These are phyloP conservation scores for Thymus quinquecostatus DNA, from an alignment of 257 asterid species.

Conservation along the genomic window DNA sequence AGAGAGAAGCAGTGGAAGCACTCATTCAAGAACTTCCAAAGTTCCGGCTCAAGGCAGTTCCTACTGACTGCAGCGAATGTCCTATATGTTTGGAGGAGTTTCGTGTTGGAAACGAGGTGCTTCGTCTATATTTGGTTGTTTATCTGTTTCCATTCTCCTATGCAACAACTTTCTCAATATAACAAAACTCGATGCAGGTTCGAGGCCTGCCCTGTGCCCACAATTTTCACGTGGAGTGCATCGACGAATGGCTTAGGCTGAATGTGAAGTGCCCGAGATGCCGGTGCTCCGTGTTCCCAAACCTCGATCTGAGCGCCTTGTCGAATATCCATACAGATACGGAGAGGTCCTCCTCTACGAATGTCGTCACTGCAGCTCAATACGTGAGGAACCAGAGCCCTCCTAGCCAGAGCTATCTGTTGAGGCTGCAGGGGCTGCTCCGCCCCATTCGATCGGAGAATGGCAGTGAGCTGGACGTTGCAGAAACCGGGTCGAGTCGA, in stretches of 20 bases:
- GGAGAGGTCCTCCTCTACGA: slow-evolving; percentile 53
- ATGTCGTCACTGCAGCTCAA: slow-evolving; percentile 56
- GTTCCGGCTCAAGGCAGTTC: slow-evolving; percentile 88
- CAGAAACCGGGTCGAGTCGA: slow-evolving; percentile 39
- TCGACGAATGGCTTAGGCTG: slow-evolving; percentile 93
- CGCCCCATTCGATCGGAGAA: slow-evolving; percentile 55
- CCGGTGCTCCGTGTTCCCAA: slow-evolving; percentile 93
- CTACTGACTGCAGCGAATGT: slow-evolving; percentile 93
- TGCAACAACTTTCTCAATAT: no score
- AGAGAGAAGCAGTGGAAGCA: slow-evolving; percentile 98
- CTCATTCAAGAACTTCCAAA: slow-evolving; percentile 95
- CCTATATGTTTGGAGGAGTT: slow-evolving; percentile 97
- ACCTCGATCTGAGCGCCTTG: slow-evolving; percentile 87
- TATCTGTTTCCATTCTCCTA: background rate
- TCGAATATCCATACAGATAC: slow-evolving; percentile 73
- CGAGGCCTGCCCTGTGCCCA: slow-evolving; percentile 99
- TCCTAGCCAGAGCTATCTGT: slow-evolving; percentile 74
- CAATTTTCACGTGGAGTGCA: slow-evolving; percentile 96
- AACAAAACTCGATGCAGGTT: slow-evolving; percentile 54
- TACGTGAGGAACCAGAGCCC: slow-evolving; percentile 65
- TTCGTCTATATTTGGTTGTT: background rate
- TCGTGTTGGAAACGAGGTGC: slow-evolving; percentile 87
- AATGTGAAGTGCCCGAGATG: slow-evolving; percentile 96
- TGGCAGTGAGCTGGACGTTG: slow-evolving; percentile 43
- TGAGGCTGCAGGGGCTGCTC: slow-evolving; percentile 83